Evolutionary conservation across 106 monocot species (phyloP).

Genomic region (Posidonia australis): DNA sequence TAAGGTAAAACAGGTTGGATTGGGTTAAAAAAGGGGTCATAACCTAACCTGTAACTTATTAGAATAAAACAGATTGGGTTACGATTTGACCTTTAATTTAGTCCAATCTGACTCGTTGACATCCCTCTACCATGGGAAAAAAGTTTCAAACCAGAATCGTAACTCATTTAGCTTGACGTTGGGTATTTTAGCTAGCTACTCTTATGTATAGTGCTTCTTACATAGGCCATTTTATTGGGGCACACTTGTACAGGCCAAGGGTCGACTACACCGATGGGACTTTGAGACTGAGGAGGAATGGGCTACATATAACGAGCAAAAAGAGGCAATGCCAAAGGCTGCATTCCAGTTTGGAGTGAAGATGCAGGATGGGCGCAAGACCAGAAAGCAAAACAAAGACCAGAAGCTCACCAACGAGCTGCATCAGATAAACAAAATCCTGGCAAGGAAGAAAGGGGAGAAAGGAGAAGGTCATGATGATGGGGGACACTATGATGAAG

Average conservation of each 20-base stretch:
- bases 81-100: no score
- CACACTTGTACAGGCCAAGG: conserved; percentile 61
- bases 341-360: conserved; percentile 99
- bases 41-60: no score
- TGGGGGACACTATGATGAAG: conserved; percentile 40
- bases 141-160: no score
- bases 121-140: no score
- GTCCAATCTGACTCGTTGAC: no score
- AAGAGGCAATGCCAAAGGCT: conserved; percentile 98
- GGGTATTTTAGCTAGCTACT: neutral
- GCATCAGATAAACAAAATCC: conserved; percentile 90
- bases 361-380: conserved; percentile 99
- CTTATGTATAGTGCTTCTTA: no score
- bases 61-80: no score
- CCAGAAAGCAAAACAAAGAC: conserved; percentile 94
- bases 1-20: no score
- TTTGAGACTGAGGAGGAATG: conserved; percentile 99
- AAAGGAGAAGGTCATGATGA: conserved; percentile 39
- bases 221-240: neutral
- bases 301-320: conserved; percentile 96
- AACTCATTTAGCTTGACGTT: neutral
- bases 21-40: no score
- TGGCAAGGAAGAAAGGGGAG: conserved; percentile 76
- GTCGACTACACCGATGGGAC: conserved; percentile 95
- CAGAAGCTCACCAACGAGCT: conserved; percentile 96